phyloP scores from a whole-genome alignment of 2,329 filamentous ascomycete species.

The Furcasterigmium furcatum region DNA sequence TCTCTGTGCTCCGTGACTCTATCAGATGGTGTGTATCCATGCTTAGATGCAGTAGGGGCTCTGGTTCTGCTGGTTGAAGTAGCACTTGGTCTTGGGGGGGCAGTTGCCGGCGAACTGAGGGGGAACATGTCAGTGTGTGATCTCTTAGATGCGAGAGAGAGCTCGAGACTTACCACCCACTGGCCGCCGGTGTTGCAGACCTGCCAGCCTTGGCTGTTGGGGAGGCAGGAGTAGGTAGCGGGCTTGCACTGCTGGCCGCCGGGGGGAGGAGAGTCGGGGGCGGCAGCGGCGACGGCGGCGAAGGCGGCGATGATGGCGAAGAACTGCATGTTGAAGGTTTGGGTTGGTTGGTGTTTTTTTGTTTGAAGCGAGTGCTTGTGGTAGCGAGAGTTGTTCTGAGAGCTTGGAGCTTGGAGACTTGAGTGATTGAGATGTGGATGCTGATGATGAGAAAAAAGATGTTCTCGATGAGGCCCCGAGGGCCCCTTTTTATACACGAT shows the following conservation, averaged over 20 bases:
- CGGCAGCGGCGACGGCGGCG: slow-evolving; percentile 12
- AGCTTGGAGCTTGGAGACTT: not conserved
- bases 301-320: slow-evolving; percentile 14
- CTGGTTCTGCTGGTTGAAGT: slow-evolving; percentile 27
- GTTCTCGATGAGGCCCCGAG: not conserved
- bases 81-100: slow-evolving; percentile 30
- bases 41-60: slow-evolving; percentile 30
- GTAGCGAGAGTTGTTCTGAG: not conserved
- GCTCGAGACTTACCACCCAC: slow-evolving; percentile 27
- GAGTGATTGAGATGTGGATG: not conserved
- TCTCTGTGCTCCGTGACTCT: too few species aligned
- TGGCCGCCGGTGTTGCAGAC: slow-evolving; percentile 23
- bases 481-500: slow-evolving; percentile 1
- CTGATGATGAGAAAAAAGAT: not conserved
- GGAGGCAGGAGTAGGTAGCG: slow-evolving; percentile 29
- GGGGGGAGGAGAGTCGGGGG: slow-evolving; percentile 7
- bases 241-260: slow-evolving; percentile 20
- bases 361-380: not conserved
- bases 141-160: not conserved
- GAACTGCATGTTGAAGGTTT: slow-evolving; percentile 9
- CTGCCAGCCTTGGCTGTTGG: slow-evolving; percentile 22
- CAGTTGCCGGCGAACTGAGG: slow-evolving; percentile 26
- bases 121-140: not conserved
- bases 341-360: not conserved
- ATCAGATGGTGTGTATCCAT: not conserved